These are phyloP conservation scores for Fusarium nodosum DNA, from an alignment of 2,329 filamentous ascomycete species.

Conservation along the genomic window DNA sequence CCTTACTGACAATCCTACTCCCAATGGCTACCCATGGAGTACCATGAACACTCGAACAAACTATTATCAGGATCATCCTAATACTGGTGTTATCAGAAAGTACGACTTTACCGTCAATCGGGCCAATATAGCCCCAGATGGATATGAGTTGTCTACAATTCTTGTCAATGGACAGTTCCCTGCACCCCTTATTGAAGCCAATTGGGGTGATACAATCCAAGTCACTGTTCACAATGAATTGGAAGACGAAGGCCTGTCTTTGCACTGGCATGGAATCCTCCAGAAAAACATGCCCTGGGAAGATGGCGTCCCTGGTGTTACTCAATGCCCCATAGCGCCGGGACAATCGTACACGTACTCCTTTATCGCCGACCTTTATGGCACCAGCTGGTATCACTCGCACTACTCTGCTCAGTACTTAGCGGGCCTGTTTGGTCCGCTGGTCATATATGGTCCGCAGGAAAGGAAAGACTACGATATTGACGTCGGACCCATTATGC, in stretches of 20 bases:
- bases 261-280: constrained; percentile 69
- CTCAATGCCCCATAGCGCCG: constrained; percentile 77
- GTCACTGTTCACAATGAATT: constrained; percentile 80
- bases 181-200: constrained; percentile 74
- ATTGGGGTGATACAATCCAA: constrained; percentile 73
- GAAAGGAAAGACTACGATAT: constrained; percentile 68
- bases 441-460: constrained; percentile 69
- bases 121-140: constrained; percentile 67
- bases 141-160: constrained; percentile 66
- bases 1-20: constrained; percentile 63
- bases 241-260: constrained; percentile 62
- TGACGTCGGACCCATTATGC: constrained; percentile 69
- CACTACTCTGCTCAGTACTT: constrained; percentile 71
- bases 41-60: constrained; percentile 60
- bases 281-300: constrained; percentile 65
- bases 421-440: constrained; percentile 71
- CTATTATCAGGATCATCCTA: constrained; percentile 63
- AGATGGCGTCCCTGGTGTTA: constrained; percentile 65
- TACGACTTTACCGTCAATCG: constrained; percentile 69
- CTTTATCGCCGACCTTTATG: constrained; percentile 67
- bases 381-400: constrained; percentile 71
- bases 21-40: constrained; percentile 68
- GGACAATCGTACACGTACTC: constrained; percentile 67
- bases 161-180: constrained; percentile 76
- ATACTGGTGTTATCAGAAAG: constrained; percentile 67